These are phyloP conservation scores for Vicia faba DNA, from an alignment of 306 rosid species.

Conservation along the genomic window DNA sequence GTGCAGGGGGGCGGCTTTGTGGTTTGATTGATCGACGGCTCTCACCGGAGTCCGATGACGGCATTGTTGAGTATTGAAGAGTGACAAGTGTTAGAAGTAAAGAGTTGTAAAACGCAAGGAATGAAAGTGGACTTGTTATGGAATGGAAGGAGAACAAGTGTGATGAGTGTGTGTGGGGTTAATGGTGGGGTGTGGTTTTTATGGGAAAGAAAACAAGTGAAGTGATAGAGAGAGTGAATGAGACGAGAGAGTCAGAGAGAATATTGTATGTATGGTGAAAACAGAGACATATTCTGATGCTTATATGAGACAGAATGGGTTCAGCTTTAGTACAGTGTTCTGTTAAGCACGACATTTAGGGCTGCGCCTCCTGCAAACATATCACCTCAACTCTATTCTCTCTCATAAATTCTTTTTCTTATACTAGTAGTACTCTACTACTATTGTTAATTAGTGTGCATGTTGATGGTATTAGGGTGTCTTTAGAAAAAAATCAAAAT, in stretches of 20 bases:
- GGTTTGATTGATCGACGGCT: slow-evolving; percentile 49
- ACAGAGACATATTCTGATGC: slow-evolving; percentile 57
- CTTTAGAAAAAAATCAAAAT: too few relatives aligned
- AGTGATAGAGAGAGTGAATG: slow-evolving; percentile 26
- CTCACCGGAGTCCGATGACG: slow-evolving; percentile 66
- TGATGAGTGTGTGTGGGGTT: neutral
- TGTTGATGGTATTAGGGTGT: too few relatives aligned
- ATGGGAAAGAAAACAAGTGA: slow-evolving; percentile 37
- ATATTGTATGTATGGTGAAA: slow-evolving; percentile 36
- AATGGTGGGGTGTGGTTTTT: slow-evolving; percentile 32
- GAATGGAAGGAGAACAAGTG: neutral
- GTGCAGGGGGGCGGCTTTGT: slow-evolving; percentile 44
- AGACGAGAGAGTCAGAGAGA: slow-evolving; percentile 32
- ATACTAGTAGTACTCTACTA: too few relatives aligned
- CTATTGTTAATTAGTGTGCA: too few relatives aligned
- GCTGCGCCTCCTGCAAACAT: slow-evolving; percentile 35
- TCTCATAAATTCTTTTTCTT: slow-evolving; percentile 39
- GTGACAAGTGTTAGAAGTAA: too few relatives aligned
- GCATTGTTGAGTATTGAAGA: slow-evolving; percentile 42
- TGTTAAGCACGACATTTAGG: slow-evolving; percentile 76
- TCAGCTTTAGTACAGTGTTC: slow-evolving; percentile 65
- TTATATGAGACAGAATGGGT: slow-evolving; percentile 50
- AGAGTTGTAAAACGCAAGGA: neutral
- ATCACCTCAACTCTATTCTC: slow-evolving; percentile 13
- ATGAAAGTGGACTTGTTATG: neutral